These are phyloP conservation scores for Lactifluus pinguis DNA, from an alignment of 768 basidiomycete species.

Conservation along the genomic window DNA sequence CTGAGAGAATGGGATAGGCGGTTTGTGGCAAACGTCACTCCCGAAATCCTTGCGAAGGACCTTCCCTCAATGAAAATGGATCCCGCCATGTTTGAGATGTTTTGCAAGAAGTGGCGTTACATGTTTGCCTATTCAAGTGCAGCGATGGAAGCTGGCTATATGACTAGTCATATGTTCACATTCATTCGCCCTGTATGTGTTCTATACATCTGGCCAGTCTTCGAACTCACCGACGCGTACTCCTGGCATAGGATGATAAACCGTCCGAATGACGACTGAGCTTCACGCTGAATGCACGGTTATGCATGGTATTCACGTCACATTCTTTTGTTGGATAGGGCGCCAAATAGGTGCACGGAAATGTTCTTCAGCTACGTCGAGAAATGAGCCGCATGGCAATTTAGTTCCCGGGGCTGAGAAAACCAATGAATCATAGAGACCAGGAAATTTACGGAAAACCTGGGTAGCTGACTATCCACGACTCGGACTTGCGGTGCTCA, in stretches of 20 bases:
- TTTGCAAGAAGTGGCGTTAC: constrained; percentile 73
- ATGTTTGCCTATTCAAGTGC: constrained; percentile 70
- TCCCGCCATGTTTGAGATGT: constrained; percentile 45
- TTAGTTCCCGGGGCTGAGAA: too few species aligned
- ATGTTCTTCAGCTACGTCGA: too few species aligned
- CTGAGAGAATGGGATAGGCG: constrained; percentile 25
- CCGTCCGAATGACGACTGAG: neutral
- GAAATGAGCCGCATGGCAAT: too few species aligned
- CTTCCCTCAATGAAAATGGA: constrained; percentile 47
- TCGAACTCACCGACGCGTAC: neutral
- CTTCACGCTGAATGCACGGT: too few species aligned
- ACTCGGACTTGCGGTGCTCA: too few species aligned
- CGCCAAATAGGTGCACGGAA: too few species aligned
- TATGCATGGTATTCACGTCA: too few species aligned
- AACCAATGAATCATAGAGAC: too few species aligned
- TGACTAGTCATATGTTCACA: constrained; percentile 68
- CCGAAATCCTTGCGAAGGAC: constrained; percentile 44
- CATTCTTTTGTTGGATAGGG: too few species aligned
- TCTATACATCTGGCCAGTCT: neutral
- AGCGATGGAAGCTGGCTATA: constrained; percentile 67
- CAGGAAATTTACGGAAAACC: too few species aligned
- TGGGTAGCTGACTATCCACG: too few species aligned
- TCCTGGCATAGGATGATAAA: neutral
- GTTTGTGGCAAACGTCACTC: constrained; percentile 39
- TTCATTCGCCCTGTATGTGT: constrained; percentile 49